These are phyloP conservation scores for Cymbopogon citratus DNA, from an alignment of 176 grass and related monocot genomes.

Conservation along the genomic window DNA sequence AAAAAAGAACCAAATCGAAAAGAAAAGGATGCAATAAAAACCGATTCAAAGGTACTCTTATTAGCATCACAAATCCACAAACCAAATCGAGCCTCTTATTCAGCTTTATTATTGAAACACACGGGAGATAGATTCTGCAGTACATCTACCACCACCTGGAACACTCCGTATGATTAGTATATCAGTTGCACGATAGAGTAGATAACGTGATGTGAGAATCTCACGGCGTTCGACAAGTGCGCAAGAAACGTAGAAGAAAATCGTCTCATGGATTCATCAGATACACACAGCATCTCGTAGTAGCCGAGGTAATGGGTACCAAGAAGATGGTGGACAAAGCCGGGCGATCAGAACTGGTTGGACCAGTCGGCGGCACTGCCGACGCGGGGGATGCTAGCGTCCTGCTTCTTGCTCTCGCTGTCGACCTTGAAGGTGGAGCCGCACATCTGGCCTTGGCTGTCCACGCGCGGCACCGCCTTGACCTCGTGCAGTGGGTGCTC, in stretches of 20 bases:
- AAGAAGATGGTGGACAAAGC: neutral
- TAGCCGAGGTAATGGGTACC: neutral
- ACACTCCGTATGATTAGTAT: slow-evolving; percentile 9
- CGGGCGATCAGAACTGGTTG: slow-evolving; percentile 44
- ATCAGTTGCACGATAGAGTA: neutral
- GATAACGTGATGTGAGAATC: neutral
- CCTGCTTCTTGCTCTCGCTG: slow-evolving; percentile 58
- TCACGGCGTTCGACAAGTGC: neutral
- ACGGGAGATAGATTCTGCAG: neutral
- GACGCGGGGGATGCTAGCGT: slow-evolving; percentile 63
- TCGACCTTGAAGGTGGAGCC: slow-evolving; percentile 83
- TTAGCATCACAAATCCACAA: neutral
- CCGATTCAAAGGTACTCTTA: neutral
- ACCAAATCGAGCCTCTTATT: neutral
- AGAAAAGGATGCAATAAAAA: neutral
- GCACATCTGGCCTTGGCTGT: slow-evolving; percentile 86
- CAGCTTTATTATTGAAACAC: slow-evolving; percentile 15
- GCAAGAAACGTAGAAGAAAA: neutral
- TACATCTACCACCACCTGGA: neutral
- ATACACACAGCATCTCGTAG: neutral
- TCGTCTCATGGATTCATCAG: neutral
- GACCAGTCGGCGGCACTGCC: slow-evolving; percentile 83
- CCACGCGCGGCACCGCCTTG: slow-evolving; percentile 71
- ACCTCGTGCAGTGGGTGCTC: slow-evolving; percentile 82
- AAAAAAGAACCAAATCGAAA: too few relatives aligned